These are phyloP conservation scores for Rhizopogon vinicolor DNA, from an alignment of 768 basidiomycete species.

Conservation along the genomic window DNA sequence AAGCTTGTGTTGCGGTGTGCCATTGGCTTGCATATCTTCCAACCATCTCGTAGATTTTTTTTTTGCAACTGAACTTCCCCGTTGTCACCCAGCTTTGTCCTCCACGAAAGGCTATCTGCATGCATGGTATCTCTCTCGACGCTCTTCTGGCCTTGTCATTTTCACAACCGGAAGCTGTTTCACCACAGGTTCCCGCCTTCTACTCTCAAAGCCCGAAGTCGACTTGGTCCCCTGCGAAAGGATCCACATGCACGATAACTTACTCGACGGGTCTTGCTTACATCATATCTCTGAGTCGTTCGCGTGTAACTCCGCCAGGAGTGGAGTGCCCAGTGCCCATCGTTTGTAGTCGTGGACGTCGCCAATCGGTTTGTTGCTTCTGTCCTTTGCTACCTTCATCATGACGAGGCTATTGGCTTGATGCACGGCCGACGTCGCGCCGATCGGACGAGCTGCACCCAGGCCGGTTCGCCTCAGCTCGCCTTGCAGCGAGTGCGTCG, in stretches of 20 bases:
- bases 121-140: too few species aligned
- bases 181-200: too few species aligned
- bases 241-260: too few species aligned
- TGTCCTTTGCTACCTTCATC: not conserved
- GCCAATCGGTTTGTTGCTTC: not conserved
- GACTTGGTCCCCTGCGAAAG: too few species aligned
- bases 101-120: too few species aligned
- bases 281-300: too few species aligned
- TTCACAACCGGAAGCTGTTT: too few species aligned
- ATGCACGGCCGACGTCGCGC: not conserved
- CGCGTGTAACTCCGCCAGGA: not conserved
- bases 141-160: too few species aligned
- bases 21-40: not conserved
- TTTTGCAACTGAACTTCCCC: too few species aligned
- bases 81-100: not conserved
- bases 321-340: not conserved
- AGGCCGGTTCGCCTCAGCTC: constrained; percentile 2
- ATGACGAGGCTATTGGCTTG: too few species aligned
- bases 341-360: not conserved
- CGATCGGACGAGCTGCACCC: not conserved
- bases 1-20: constrained; percentile 29
- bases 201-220: too few species aligned
- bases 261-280: not conserved
- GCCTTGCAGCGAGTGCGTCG: constrained; percentile 6
- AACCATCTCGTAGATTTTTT: not conserved